These are phyloP conservation scores for Verticillium dahliae DNA, from an alignment of 2,329 filamentous ascomycete species.

Conservation along the genomic window DNA sequence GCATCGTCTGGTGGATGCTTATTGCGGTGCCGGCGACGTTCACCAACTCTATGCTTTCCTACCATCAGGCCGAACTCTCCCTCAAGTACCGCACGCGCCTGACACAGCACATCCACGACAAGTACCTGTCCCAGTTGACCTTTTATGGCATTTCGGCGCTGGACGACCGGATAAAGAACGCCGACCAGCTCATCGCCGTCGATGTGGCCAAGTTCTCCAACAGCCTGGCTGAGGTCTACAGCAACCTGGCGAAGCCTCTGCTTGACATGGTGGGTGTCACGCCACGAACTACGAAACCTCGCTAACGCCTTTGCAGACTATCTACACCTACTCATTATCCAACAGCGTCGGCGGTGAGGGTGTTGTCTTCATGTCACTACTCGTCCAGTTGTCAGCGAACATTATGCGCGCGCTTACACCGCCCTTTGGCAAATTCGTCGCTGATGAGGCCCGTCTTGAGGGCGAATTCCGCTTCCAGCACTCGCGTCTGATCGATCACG, in stretches of 20 bases:
- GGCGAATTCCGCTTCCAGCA: constrained; percentile 97
- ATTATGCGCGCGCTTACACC: constrained; percentile 93
- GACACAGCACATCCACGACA: constrained; percentile 91
- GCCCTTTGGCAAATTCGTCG: constrained; percentile 95
- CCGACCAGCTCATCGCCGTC: constrained; percentile 93
- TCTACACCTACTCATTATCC: constrained; percentile 92
- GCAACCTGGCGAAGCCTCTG: constrained; percentile 89
- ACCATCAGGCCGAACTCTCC: constrained; percentile 92
- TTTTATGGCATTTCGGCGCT: constrained; percentile 95
- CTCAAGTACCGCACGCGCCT: constrained; percentile 88
- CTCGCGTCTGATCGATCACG: constrained; percentile 89
- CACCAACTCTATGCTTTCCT: constrained; percentile 97
- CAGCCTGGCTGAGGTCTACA: constrained; percentile 89
- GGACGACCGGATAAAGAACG: constrained; percentile 97
- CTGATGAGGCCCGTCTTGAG: constrained; percentile 88
- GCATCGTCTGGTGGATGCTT: constrained; percentile 96
- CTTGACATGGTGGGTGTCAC: constrained; percentile 68
- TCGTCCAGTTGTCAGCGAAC: constrained; percentile 88
- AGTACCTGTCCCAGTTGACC: constrained; percentile 94
- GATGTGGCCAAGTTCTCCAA: constrained; percentile 96
- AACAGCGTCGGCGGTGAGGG: constrained; percentile 95
- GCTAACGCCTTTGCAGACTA: constrained; percentile 40
- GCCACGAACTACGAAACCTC: background rate
- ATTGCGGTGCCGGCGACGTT: constrained; percentile 95
- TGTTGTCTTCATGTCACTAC: constrained; percentile 86